Percentiles rank a stretch among this genome's conserved stretches.
phyloP scores from a whole-genome alignment of 2,329 filamentous ascomycete species.

The Apiospora pterosperma region DNA sequence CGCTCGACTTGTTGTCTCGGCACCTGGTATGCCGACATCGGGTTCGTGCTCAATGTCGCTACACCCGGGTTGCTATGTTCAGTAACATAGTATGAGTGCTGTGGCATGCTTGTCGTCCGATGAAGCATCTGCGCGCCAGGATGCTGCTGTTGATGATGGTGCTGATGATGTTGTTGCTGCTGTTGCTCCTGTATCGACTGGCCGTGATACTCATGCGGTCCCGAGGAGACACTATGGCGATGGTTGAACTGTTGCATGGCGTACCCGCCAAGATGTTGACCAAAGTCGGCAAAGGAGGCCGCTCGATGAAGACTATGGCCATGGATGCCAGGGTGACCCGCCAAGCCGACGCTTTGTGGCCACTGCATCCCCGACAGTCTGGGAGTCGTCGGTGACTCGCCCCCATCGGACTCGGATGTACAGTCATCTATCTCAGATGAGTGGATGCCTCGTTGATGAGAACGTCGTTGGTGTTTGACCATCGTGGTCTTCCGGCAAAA shows the following conservation, averaged over 20 bases:
- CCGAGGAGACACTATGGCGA: slow-evolving; percentile 44
- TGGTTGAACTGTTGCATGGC: slow-evolving; percentile 41
- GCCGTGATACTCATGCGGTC: slow-evolving; percentile 43
- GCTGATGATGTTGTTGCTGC: slow-evolving; percentile 23
- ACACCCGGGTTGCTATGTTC: slow-evolving; percentile 61
- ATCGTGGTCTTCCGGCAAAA: slow-evolving; percentile 72
- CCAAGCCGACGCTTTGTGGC: slow-evolving; percentile 39
- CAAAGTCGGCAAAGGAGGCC: slow-evolving; percentile 53
- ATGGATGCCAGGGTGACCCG: slow-evolving; percentile 33
- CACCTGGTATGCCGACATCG: slow-evolving; percentile 49
- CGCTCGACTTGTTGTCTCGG: slow-evolving; percentile 46
- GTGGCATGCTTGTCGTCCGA: slow-evolving; percentile 43
- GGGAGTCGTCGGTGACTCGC: slow-evolving; percentile 58
- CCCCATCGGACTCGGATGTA: slow-evolving; percentile 54
- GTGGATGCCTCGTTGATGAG: slow-evolving; percentile 57
- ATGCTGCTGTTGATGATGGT: slow-evolving; percentile 38
- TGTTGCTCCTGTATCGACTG: slow-evolving; percentile 33
- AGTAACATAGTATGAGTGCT: slow-evolving; percentile 51
- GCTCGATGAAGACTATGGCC: slow-evolving; percentile 45
- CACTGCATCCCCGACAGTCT: slow-evolving; percentile 50
- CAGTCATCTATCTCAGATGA: slow-evolving; percentile 54
- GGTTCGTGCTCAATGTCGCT: slow-evolving; percentile 56
- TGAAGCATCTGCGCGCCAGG: slow-evolving; percentile 45
- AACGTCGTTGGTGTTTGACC: slow-evolving; percentile 63
- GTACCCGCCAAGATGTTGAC: slow-evolving; percentile 44